Conservation (phyloP, 139 green algal species). For the Chlorella vulgaris region DNA sequence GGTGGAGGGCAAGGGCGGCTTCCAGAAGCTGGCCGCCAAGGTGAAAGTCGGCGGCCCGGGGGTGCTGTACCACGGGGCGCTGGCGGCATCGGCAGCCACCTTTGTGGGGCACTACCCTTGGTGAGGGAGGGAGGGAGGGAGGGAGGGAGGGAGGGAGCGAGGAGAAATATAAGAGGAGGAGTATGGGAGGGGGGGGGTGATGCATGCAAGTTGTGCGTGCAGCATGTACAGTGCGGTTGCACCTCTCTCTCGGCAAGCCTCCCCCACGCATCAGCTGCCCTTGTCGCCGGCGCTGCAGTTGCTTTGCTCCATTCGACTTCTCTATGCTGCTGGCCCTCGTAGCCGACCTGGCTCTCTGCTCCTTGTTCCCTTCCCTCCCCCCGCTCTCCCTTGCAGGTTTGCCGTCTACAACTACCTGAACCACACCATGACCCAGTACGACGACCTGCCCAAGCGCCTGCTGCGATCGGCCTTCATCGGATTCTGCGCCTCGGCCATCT, state of each 20-base stretch:
- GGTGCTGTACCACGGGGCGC: constrained; percentile 88
- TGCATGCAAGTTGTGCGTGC: no score
- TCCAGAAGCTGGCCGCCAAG: constrained; percentile 72
- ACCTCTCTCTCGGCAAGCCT: no score
- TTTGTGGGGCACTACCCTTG: constrained; percentile 94
- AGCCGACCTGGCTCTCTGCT: no score
- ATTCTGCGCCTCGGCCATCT: constrained; percentile 81
- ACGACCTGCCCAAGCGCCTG: constrained; percentile 71
- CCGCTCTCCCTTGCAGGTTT: constrained; percentile 19
- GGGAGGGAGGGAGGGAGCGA: no score
- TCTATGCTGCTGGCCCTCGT: no score
- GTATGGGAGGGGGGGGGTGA: no score
- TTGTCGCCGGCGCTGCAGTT: no score
- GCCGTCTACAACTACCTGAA: constrained; percentile 71
- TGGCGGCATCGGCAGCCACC: constrained; percentile 83
- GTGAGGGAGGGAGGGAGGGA: constrained; percentile 56
- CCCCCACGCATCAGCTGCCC: no score
- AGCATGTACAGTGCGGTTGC: no score
- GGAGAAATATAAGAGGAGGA: no score
- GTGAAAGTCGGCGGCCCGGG: constrained; percentile 68
- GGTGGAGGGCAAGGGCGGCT: constrained; percentile 79
- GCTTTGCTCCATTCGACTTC: no score
- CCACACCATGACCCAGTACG: constrained; percentile 48
- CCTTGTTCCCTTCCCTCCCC: no score
- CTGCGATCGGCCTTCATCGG: constrained; percentile 85